These are phyloP conservation scores for Parmelia sp. DNA, from an alignment of 495 filamentous ascomycete genomes.

Conservation along the genomic window DNA sequence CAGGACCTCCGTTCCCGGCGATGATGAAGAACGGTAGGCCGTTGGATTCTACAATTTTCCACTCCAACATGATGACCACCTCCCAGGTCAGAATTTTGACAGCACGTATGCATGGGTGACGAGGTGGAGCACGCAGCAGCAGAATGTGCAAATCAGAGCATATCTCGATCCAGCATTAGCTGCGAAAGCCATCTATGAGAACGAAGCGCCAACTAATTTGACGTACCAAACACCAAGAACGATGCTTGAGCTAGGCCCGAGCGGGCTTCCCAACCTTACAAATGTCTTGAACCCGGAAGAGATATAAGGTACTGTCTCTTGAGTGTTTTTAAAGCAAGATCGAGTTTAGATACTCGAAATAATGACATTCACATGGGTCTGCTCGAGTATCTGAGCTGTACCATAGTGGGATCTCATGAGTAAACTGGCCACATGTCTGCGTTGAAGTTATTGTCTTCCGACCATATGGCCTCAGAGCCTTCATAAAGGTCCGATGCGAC, in stretches of 20 bases:
- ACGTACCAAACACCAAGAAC: background rate
- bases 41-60: background rate
- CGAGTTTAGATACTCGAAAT: background rate
- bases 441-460: background rate
- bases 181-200: constrained; percentile 1
- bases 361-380: background rate
- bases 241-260: constrained; percentile 1
- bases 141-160: constrained; percentile 5
- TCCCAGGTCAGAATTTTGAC: background rate
- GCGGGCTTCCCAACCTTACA: background rate
- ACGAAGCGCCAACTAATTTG: background rate
- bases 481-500: background rate
- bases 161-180: constrained; percentile 10
- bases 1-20: background rate
- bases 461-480: background rate
- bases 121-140: background rate
- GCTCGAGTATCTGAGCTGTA: background rate
- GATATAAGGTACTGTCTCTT: background rate
- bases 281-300: background rate
- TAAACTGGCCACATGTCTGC: background rate
- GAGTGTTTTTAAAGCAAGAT: background rate
- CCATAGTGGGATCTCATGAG: background rate
- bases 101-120: constrained; percentile 8
- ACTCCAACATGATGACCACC: background rate
- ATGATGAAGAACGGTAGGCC: constrained; percentile 7